These are phyloP conservation scores for Barbatosphaeria neglecta DNA, from an alignment of 495 filamentous ascomycete genomes.

Conservation along the genomic window DNA sequence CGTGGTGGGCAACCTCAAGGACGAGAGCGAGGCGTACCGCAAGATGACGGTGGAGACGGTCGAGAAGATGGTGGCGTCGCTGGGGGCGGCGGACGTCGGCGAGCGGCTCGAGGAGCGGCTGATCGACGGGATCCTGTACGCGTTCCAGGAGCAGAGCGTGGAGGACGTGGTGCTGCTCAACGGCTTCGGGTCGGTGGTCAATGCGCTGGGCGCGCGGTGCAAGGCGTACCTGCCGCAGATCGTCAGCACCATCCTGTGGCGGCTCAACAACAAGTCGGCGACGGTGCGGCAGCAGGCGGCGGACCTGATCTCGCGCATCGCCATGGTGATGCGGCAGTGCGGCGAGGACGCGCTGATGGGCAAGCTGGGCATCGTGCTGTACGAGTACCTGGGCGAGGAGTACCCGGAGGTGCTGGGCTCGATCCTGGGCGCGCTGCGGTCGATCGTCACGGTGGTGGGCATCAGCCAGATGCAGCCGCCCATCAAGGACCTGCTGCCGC, in stretches of 20 bases:
- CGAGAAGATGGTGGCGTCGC: conserved; percentile 85
- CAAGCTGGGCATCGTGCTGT: conserved; percentile 91
- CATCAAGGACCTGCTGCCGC: conserved; percentile 92
- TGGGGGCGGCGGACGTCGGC: conserved; percentile 88
- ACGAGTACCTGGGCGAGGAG: conserved; percentile 97
- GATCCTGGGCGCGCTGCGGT: conserved; percentile 86
- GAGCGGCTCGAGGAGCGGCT: conserved; percentile 85
- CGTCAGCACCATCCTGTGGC: conserved; percentile 91
- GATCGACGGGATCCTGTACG: conserved; percentile 91
- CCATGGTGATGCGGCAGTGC: conserved; percentile 98
- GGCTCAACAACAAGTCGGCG: conserved; percentile 92
- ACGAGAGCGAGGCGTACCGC: conserved; percentile 94
- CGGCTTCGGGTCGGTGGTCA: conserved; percentile 97
- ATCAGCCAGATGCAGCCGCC: conserved; percentile 98
- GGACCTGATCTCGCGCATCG: conserved; percentile 91
- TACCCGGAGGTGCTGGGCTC: conserved; percentile 97
- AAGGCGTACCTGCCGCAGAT: conserved; percentile 97
- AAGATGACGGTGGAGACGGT: conserved; percentile 99
- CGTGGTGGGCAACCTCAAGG: conserved; percentile 89
- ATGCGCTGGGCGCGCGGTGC: conserved; percentile 84
- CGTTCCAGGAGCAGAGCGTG: conserved; percentile 97
- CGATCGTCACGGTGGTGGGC: conserved; percentile 96
- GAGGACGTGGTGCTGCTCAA: conserved; percentile 95
- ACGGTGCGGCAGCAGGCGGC: conserved; percentile 96
- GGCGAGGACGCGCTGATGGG: conserved; percentile 92